A percentile compares a stretch with the other conserved stretches of the same genome.
Conservation (phyloP, 1,284 basidiomycete genomes). For the Ustilago tritici region DNA sequence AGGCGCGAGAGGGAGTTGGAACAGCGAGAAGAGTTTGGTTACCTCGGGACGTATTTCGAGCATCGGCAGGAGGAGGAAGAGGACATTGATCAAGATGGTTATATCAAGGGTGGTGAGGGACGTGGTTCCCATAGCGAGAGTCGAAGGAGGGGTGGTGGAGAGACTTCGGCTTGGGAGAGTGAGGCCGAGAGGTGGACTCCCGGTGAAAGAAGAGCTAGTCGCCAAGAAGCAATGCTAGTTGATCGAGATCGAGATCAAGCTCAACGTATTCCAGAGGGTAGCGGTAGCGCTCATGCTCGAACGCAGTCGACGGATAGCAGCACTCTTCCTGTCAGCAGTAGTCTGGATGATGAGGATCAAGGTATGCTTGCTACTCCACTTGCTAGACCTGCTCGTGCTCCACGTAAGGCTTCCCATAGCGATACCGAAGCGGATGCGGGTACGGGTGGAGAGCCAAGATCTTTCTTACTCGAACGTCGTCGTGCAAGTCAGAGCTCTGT, state of each 20-base stretch:
- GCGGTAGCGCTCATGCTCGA: constrained; percentile 3
- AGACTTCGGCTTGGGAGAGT: constrained; percentile 56
- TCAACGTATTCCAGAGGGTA: constrained; percentile 3
- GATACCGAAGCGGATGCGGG: constrained; percentile 28
- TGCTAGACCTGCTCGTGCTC: constrained; percentile 25
- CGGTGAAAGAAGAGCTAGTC: constrained; percentile 21
- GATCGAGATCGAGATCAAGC: constrained; percentile 12
- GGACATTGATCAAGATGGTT: constrained; percentile 66
- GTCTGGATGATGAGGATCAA: constrained; percentile 48
- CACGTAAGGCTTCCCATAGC: constrained; percentile 23
- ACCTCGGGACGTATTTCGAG: constrained; percentile 75
- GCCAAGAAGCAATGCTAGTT: constrained; percentile 2
- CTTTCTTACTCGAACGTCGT: constrained; percentile 40
- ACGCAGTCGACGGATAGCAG: constrained; percentile 23
- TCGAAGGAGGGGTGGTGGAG: constrained; percentile 36
- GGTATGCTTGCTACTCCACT: constrained; percentile 46
- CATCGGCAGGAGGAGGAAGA: constrained; percentile 59
- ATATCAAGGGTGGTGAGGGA: constrained; percentile 65
- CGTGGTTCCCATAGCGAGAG: constrained; percentile 51
- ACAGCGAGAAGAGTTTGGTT: constrained; percentile 88
- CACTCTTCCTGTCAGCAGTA: constrained; percentile 30
- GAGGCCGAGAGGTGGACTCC: constrained; percentile 50
- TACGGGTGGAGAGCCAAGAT: constrained; percentile 16
- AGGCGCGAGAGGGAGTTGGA: constrained; percentile 77
- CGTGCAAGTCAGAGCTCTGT: constrained; percentile 45